Base-by-base conservation (phyloP, 2,329 filamentous ascomycete genomes). In the Fusarium miscanthi region DNA sequence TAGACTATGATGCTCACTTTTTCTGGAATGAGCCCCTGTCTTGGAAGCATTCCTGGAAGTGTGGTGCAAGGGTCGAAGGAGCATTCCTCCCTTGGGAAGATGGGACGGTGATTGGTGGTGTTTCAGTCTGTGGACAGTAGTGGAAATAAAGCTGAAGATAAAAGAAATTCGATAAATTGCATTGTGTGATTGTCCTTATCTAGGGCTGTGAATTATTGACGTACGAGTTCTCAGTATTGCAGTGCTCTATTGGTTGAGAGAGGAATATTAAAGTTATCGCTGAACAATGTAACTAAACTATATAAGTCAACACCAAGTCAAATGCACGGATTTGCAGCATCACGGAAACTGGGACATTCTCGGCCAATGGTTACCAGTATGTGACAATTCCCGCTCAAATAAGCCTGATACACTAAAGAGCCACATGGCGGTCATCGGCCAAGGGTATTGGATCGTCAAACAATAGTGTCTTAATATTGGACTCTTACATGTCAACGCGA, bases 11-110 rank as follows among this genome's bases (percentile, higher is more conserved):
- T 13, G 41, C 10, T 35, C 25, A 41, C 21, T 43, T 45, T 42
- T 57, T 45, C 33, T 62, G 70, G 66, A 73, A 73, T 73, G 70
- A 60, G 53, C 61, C 70, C 70, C 70, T 73, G 61, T 63, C 65
- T 58, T 58, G 49, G 30, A 41, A 51, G 45, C 70, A 73, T 73
- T 73, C 70, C 70, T 40, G 5, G 8, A 52, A 35, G 19, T 9
- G 49, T 43, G 43, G 57, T 30, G 30, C 41, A 48, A 71, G 62
- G 62, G 57, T 16, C 31, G 23, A 42, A 25, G 19, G 19, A 27
- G 13, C 16, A 33, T 27, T 12, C 52, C 66, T 73, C 70, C 70
- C 70, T 73, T 73, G 53, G 43, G 6, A 21, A 14, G 25, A 27
- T 7, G 27, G 6, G 33, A 17, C 6, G 10, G n/a, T 62, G 52